phyloP scores from a whole-genome alignment of 306 rosid genomes.

The Lablab purpureus region DNA sequence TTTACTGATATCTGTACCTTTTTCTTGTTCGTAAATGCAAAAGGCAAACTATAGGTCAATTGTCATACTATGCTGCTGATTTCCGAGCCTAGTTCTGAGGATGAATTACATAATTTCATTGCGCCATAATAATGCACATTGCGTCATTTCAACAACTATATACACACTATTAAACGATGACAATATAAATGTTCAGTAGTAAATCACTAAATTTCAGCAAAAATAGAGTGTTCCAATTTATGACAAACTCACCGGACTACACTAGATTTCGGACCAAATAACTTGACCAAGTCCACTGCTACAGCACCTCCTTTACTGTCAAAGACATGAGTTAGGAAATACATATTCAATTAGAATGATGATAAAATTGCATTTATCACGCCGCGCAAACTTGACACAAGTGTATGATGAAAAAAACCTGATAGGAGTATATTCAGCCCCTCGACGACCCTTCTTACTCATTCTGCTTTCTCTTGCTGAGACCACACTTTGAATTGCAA shows the following conservation, averaged over 20 bases:
- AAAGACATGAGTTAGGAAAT: slow-evolving; percentile 22
- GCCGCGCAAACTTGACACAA: background rate
- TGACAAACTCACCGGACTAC: slow-evolving; percentile 78
- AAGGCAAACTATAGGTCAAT: slow-evolving; percentile 1
- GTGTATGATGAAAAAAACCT: slow-evolving; percentile 57
- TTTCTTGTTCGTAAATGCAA: slow-evolving; percentile 8
- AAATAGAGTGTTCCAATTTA: slow-evolving; percentile 1
- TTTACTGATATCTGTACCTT: slow-evolving; percentile 22
- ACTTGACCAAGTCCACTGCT: slow-evolving; percentile 88
- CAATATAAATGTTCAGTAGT: slow-evolving; percentile 14
- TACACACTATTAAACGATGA: slow-evolving; percentile 9
- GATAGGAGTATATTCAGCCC: slow-evolving; percentile 68
- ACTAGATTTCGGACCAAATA: slow-evolving; percentile 83
- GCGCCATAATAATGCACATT: background rate
- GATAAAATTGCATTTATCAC: slow-evolving; percentile 14
- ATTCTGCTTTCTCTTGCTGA: slow-evolving; percentile 91
- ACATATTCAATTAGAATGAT: background rate
- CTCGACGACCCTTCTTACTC: slow-evolving; percentile 92
- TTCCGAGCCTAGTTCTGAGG: slow-evolving; percentile 7
- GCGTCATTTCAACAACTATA: background rate
- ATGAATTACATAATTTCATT: background rate
- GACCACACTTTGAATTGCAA: slow-evolving; percentile 87
- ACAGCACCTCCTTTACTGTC: slow-evolving; percentile 77
- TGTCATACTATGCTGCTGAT: background rate
- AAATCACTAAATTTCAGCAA: slow-evolving; percentile 21